Evolutionary conservation across 306 rosid genomes (phyloP), one percentile per base, ranked within the genome.

Genomic region (Vicia sativa): DNA sequence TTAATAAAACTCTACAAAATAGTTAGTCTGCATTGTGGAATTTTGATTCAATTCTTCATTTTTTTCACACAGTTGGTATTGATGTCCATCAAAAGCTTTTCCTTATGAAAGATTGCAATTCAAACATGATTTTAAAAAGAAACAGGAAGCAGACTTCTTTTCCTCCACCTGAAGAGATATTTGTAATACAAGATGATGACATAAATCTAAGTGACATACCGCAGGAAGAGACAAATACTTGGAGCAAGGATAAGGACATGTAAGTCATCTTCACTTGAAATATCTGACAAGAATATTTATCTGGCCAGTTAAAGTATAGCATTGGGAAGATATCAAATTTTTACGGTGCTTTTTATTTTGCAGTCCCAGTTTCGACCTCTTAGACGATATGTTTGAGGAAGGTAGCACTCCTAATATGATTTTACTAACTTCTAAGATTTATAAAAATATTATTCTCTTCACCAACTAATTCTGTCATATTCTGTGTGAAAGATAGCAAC

Each of bases 341-440:
- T 62, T 48, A 61, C 39, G 57, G 29, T 26, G 8, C 61, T 65
- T 56, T 50, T 19, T 65, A 3, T 78, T 78, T 61, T 57, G 46
- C 89, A 90, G 98, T 78, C 97, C 98, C 14, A 93, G 84, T 71
- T 93, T 93, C 78, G 78, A 85, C 75, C 92, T 92, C 77, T 62
- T 93, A 19, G 90, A 77, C 64, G 96, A 88, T 57, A 85, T 77
- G 69, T 59, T 79, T 16, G 84, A 46, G 61, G 91, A 82, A 73
- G 97, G 98, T 88, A 81, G 25, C 62, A 75, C 67, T 67, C 58
- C 14, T 54, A 16, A 26, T 49, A 48, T 49, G 26, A 52, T 41
- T 48, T 39, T 69, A 1, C n/a, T 18, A 44, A 15, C 64, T 29
- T 61, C 18, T 29, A 59, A 21, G 31, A 11, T 6, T 65, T 60